Evolutionary conservation across 1,284 basidiomycete genomes (phyloP).

Genomic region (Ganoderma lingzhi): DNA sequence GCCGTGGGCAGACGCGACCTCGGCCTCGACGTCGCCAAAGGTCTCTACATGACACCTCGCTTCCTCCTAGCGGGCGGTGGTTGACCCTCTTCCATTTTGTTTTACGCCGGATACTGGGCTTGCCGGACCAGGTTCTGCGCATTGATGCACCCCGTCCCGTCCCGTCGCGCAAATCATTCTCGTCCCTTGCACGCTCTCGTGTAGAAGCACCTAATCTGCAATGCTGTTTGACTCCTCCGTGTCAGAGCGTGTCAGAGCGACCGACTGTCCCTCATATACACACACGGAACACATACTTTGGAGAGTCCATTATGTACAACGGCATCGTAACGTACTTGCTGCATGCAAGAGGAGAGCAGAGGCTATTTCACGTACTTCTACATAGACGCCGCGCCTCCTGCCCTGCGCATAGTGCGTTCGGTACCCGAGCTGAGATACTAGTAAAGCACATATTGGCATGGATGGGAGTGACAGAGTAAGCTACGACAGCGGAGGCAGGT

Average conservation of each 20-base stretch:
- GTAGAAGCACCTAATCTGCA: slow-evolving; percentile 4
- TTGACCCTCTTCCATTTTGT: neutral
- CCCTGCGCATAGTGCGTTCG: neutral
- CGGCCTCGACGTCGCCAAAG: slow-evolving; percentile 21
- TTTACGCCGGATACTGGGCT: neutral
- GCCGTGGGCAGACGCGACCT: slow-evolving; percentile 41
- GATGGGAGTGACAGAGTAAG: slow-evolving; percentile 1
- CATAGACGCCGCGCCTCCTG: slow-evolving; percentile 6
- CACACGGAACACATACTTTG: slow-evolving; percentile 21
- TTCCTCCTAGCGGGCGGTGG: neutral
- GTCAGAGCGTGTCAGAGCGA: neutral
- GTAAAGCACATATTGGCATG: slow-evolving; percentile 6
- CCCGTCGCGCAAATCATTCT: slow-evolving; percentile 1
- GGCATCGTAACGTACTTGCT: slow-evolving; percentile 33
- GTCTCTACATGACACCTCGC: slow-evolving; percentile 8
- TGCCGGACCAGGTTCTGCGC: neutral
- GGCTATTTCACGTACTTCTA: slow-evolving; percentile 15
- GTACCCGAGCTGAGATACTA: slow-evolving; percentile 1
- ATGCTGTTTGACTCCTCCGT: slow-evolving; percentile 9
- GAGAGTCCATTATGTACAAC: slow-evolving; percentile 33
- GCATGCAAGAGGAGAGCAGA: slow-evolving; percentile 19
- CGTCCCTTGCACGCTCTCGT: slow-evolving; percentile 13
- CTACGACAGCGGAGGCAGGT: slow-evolving; percentile 18
- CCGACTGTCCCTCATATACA: slow-evolving; percentile 16
- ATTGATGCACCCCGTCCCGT: neutral